These are phyloP conservation scores for Candida nitratophila DNA, from an alignment of 805 yeast genomes.

Conservation along the genomic window DNA sequence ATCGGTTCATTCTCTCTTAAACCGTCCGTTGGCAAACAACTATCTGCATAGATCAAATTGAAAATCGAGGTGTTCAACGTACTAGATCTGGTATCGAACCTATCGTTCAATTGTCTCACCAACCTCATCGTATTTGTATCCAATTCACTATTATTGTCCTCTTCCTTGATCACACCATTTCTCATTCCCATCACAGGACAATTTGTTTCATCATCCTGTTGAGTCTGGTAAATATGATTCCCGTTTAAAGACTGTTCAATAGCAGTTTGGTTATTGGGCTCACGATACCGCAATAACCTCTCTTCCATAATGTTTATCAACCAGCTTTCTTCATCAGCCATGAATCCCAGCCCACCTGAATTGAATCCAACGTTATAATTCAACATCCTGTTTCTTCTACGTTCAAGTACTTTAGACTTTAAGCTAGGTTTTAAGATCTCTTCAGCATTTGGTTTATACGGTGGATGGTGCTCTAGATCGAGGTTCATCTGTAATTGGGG, in stretches of 20 bases:
- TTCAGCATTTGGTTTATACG: constrained; percentile 9
- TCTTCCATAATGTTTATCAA: constrained; percentile 29
- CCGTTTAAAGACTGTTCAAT: constrained; percentile 25
- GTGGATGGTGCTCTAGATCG: constrained; percentile 18
- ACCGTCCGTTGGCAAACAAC: too few relatives aligned
- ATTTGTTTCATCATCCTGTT: too few relatives aligned
- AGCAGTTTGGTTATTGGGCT: constrained; percentile 20
- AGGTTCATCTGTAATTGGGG: neutral
- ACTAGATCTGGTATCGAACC: neutral
- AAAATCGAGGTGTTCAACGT: neutral
- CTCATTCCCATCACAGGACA: neutral
- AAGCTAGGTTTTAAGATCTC: constrained; percentile 16
- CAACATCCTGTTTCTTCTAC: constrained; percentile 21
- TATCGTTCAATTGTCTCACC: neutral
- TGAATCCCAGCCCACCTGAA: neutral
- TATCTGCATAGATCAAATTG: neutral
- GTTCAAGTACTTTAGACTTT: constrained; percentile 21
- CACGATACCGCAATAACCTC: constrained; percentile 28
- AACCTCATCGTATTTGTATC: neutral
- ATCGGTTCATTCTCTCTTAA: neutral
- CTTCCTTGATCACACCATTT: neutral
- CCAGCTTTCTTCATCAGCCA: constrained; percentile 6
- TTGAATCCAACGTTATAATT: neutral
- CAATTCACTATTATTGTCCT: neutral
- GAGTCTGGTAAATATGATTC: constrained; percentile 23